phyloP scores from a whole-genome alignment of 805 yeast genomes.

The Teunomyces lycoperdinae region DNA sequence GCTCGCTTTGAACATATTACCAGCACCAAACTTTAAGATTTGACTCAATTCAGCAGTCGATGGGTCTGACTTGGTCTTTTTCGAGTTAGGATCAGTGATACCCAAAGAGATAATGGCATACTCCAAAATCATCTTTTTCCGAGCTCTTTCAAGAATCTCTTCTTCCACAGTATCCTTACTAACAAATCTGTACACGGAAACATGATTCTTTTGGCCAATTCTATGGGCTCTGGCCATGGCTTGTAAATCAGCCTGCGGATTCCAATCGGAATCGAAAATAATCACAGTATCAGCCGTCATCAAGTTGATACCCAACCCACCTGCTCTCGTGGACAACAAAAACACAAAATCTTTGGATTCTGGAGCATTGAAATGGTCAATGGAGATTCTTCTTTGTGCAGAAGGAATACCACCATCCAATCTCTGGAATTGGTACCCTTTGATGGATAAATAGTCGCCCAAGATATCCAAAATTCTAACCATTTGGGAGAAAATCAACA shows the following conservation, averaged over 20 bases:
- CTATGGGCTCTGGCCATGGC: constrained; percentile 99
- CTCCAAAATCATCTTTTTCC: constrained; percentile 97
- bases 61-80: constrained; percentile 67
- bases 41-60: constrained; percentile 82
- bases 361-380: constrained; percentile 94
- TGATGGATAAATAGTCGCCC: constrained; percentile 86
- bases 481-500: constrained; percentile 94
- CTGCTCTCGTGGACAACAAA: constrained; percentile 91
- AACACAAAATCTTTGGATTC: constrained; percentile 91
- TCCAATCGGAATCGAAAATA: constrained; percentile 98
- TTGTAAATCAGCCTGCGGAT: constrained; percentile 98
- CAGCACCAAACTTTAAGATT: constrained; percentile 96
- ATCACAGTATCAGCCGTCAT: constrained; percentile 99
- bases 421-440: constrained; percentile 86
- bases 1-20: constrained; percentile 93
- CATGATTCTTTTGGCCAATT: constrained; percentile 98
- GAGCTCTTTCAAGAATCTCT: constrained; percentile 92
- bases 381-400: constrained; percentile 86
- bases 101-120: constrained; percentile 97
- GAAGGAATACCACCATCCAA: constrained; percentile 97
- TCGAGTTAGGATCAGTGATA: constrained; percentile 71
- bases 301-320: constrained; percentile 96
- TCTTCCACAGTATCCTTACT: constrained; percentile 98
- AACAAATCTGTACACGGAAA: constrained; percentile 95
- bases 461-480: constrained; percentile 92